These are phyloP conservation scores for Prunus armeniaca DNA, from an alignment of 306 rosid species.

Conservation along the genomic window DNA sequence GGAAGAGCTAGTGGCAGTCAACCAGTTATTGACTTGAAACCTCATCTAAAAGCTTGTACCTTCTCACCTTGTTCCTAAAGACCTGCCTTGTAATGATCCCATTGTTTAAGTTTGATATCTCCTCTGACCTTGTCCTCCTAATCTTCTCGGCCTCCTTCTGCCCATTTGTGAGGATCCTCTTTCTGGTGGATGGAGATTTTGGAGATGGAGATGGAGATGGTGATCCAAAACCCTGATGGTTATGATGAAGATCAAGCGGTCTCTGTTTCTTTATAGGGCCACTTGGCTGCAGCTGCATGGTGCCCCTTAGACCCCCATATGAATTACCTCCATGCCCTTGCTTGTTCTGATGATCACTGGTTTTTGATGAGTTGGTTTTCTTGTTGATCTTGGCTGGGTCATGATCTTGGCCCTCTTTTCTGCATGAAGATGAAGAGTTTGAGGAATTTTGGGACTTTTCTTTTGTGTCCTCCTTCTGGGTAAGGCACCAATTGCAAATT, in stretches of 20 bases:
- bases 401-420: constrained; percentile 22
- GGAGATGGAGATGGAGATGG: constrained; percentile 29
- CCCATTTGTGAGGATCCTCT: constrained; percentile 51
- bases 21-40: constrained; percentile 63
- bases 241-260: constrained; percentile 32
- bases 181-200: constrained; percentile 34
- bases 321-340: not conserved
- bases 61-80: constrained; percentile 82
- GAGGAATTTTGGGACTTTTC: constrained; percentile 69
- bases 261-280: constrained; percentile 63
- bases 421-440: constrained; percentile 62
- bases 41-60: constrained; percentile 95
- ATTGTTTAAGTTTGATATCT: constrained; percentile 27
- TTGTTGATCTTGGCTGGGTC: constrained; percentile 7
- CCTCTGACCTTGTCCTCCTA: constrained; percentile 62
- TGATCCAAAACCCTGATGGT: not conserved
- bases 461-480: constrained; percentile 47
- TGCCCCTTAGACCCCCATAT: constrained; percentile 19
- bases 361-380: constrained; percentile 18
- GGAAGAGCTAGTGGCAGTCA: not conserved
- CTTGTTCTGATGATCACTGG: not conserved
- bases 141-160: constrained; percentile 38
- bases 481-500: constrained; percentile 92
- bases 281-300: constrained; percentile 30
- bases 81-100: constrained; percentile 48